Evolutionary conservation across 148 eudicot genomes (phyloP), one percentile per base, ranked within the genome.

Genomic region (Rhododendron ovatum): DNA sequence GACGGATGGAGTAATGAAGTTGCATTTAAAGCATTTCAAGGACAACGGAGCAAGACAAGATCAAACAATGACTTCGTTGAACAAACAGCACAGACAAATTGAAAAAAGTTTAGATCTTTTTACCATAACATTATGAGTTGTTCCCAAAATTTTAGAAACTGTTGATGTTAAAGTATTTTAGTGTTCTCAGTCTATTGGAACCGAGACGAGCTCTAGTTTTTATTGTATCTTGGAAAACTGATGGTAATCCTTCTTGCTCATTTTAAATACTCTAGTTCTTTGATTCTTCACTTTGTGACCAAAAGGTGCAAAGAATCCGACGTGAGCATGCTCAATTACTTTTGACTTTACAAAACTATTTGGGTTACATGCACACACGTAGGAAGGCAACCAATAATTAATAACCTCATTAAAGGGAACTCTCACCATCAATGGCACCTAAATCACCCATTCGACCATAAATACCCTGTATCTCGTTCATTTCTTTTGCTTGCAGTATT

Each of bases 381-480:
- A 14, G 5, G 37, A 22, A 43, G 63, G 35, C 41, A 20, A 57
- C 24, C 57, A 45, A n/a, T 51, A 57, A 45, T 14, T 84, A 57
- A 45, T 3, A 84, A 50, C 33, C 63, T 30, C 39, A 63, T 26
- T 20, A 15, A 4, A 57, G 78, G 78, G 43, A 65, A 55, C 0
- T 37, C 93, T 87, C 88, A 97, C 99, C 95, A 88, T 97, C 99
- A 86, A 97, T 97, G 79, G 98, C 98, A 82, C 99, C 99, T 53
- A 97, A 86, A 88, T 97, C 98, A 84, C 99, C 99, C 95, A 97
- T 91, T 86, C 99, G 93, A n/a, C 98, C 99, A 93, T 93, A 92
- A 86, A 97, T 94, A 76, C 99, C 98, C 80, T 88, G 87, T 78
- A 97, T 95, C 43, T 87, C 86, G 80, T 94, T 95, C 59, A 93